Percentiles rank a stretch among this genome's conserved stretches.
phyloP scores from a whole-genome alignment of 805 yeast genomes.

The Saturnispora sekii region DNA sequence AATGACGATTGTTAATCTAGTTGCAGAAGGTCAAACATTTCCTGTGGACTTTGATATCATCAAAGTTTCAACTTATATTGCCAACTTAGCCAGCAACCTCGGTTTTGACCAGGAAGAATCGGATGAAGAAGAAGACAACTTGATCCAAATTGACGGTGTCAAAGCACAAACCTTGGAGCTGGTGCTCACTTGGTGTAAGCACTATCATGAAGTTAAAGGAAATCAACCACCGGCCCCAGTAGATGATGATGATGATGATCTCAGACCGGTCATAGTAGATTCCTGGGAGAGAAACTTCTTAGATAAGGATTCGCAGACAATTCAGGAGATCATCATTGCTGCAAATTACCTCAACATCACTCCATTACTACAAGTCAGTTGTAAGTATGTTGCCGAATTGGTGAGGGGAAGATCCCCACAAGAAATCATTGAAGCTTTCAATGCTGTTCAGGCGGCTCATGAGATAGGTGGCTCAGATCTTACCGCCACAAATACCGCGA shows the following conservation, averaged over 20 bases:
- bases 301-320: slow-evolving; percentile 77
- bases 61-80: slow-evolving; percentile 67
- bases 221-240: slow-evolving; percentile 17
- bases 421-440: slow-evolving; percentile 63
- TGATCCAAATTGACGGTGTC: slow-evolving; percentile 10
- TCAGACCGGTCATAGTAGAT: slow-evolving; percentile 44
- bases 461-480: not conserved
- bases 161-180: slow-evolving; percentile 4
- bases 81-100: slow-evolving; percentile 69
- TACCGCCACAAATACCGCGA: not conserved
- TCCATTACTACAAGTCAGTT: slow-evolving; percentile 60
- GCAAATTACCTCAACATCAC: slow-evolving; percentile 67
- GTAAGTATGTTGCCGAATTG: slow-evolving; percentile 70
- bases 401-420: slow-evolving; percentile 65
- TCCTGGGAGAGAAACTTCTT: slow-evolving; percentile 83
- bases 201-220: slow-evolving; percentile 7
- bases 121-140: slow-evolving; percentile 4
- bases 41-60: slow-evolving; percentile 66
- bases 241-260: slow-evolving; percentile 43
- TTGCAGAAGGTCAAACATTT: slow-evolving; percentile 60
- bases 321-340: slow-evolving; percentile 63
- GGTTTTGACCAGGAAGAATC: slow-evolving; percentile 7
- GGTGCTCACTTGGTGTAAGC: slow-evolving; percentile 12
- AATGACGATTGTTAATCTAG: slow-evolving; percentile 1
- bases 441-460: slow-evolving; percentile 33